Evolutionary conservation across 495 filamentous ascomycete genomes (phyloP).

Genomic region (Xanthoparmelia taractica): DNA sequence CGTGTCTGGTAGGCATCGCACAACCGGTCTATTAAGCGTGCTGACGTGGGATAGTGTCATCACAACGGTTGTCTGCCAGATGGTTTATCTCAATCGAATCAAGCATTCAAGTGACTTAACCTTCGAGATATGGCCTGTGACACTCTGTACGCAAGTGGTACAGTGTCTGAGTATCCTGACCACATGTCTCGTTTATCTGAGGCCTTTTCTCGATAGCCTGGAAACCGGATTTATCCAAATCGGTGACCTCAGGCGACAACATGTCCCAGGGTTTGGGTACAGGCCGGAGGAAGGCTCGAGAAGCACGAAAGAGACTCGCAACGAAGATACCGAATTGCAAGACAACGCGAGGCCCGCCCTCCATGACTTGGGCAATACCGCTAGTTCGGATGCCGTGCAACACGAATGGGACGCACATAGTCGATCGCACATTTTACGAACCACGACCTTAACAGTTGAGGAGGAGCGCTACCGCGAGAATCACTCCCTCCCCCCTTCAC

Average conservation of each 20-base stretch:
- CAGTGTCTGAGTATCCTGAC: slow-evolving; percentile 1
- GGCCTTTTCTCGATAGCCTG: slow-evolving; percentile 10
- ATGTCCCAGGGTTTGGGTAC: slow-evolving; percentile 4
- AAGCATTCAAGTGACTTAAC: not conserved
- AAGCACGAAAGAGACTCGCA: not conserved
- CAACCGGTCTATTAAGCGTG: not conserved
- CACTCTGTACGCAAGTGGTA: not conserved
- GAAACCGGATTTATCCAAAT: slow-evolving; percentile 12
- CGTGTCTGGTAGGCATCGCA: not conserved
- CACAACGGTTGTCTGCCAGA: not conserved
- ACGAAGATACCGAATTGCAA: slow-evolving; percentile 4
- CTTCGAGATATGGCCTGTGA: not conserved
- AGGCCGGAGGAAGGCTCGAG: not conserved
- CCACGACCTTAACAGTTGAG: slow-evolving; percentile 3
- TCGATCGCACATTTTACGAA: not conserved
- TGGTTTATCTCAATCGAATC: not conserved
- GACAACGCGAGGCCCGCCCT: not conserved
- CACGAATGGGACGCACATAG: not conserved
- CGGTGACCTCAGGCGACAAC: slow-evolving; percentile 1
- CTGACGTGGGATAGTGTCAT: not conserved
- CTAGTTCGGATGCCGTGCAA: not conserved
- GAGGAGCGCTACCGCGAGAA: not conserved
- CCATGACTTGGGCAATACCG: not conserved
- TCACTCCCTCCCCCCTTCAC: too few relatives aligned
- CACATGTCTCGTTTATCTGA: slow-evolving; percentile 5